Conservation (phyloP, 1,284 basidiomycete genomes). For the Tetrapyrgos nigripes region DNA sequence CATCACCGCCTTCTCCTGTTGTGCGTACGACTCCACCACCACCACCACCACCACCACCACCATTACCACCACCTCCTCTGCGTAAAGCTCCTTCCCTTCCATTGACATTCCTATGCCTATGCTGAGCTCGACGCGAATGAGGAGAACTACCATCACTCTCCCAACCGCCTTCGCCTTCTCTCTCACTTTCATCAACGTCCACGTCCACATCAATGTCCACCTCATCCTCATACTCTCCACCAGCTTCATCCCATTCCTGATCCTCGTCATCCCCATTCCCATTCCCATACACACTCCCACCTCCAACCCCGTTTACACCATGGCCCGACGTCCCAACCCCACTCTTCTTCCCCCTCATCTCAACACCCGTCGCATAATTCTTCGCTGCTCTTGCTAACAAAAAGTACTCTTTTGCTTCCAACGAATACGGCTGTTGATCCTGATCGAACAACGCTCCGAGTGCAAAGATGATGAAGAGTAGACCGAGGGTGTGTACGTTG, state of each 20-base stretch:
- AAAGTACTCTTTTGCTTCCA: constrained; percentile 65
- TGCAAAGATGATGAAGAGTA: constrained; percentile 63
- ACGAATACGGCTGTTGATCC: constrained; percentile 44
- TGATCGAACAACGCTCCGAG: constrained; percentile 58
- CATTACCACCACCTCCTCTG: background rate
- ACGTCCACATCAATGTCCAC: no score
- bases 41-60: background rate
- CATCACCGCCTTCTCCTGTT: background rate
- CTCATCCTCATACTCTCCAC: no score
- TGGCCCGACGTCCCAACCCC: background rate
- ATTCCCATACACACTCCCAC: background rate
- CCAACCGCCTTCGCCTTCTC: background rate
- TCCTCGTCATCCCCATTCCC: background rate
- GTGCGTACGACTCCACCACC: no score
- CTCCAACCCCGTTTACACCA: background rate
- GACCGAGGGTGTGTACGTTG: constrained; percentile 51
- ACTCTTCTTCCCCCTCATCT: no score
- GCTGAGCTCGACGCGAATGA: background rate
- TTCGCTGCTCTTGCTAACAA: constrained; percentile 58
- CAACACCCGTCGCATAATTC: constrained; percentile 24
- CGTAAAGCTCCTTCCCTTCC: background rate
- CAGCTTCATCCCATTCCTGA: no score
- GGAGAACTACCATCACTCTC: background rate
- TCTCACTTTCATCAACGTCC: background rate
- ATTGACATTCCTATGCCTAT: no score